Evolutionary conservation across 2,329 filamentous ascomycete genomes (phyloP), one percentile per base, ranked within the genome.

Genomic region (Tolypocladium tropicale): DNA sequence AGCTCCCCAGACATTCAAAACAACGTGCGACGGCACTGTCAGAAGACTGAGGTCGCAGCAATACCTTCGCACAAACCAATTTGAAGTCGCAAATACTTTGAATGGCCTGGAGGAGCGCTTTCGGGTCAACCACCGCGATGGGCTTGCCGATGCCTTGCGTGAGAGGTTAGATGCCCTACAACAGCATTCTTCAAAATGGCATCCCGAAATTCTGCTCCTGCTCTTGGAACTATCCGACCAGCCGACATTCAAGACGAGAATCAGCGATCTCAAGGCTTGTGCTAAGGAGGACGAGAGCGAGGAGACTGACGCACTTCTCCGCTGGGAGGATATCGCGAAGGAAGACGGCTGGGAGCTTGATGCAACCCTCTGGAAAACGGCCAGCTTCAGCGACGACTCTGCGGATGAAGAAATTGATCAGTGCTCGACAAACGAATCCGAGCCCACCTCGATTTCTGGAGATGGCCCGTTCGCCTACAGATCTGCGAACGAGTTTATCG

Each of bases 21-120:
- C 70, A 18, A 69, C 74, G 25, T 77, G 74, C 55, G 80, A 85
- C 54, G 72, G 72, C 28, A 73, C 76, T 37, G 63, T 84, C 33
- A 77, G 76, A 33, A 75, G 66, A 51, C 67, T 87, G 37, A 79
- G 78, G 53, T 71, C 78, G 34, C 76, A 84, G 61, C 80, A 71
- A 51, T 83, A 81, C 67, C 74, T 81, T 36, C 81, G 86, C 39
- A 89, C 86, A 1, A 89, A 93, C 64, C 87, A 89, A 61, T 92
- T 92, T 65, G 84, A 88, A 49, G 81, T 92, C 23, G 74, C 80
- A 41, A 78, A 79, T 39, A 79, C 78, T 37, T 76, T 93, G 2
- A 76, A 83, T 52, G 89, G 89, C 1, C 76, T 96, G 3, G 86
- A 92, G 62, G 94, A 97, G 73, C 91, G 93, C 63, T 94, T 96